A percentile compares a stretch with the other conserved stretches of the same genome.
phyloP scores from a whole-genome alignment of 352 stramenopile genomes.

The Phytopythium helicoides region DNA sequence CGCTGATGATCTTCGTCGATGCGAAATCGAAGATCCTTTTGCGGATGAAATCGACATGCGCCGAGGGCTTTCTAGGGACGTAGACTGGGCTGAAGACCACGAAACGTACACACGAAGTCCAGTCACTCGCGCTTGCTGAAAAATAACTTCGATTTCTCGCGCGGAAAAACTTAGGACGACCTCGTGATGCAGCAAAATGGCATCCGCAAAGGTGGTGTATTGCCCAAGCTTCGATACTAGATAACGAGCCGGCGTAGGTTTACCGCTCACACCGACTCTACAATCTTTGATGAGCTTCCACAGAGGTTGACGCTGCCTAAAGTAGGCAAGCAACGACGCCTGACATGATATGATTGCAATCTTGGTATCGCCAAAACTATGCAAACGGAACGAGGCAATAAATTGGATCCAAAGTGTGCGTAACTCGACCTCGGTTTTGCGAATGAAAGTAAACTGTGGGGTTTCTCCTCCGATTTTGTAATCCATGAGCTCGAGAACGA shows the following conservation, averaged over 20 bases:
- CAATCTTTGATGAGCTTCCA: constrained; percentile 44
- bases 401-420: constrained; percentile 20
- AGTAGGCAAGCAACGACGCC: constrained; percentile 16
- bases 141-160: constrained; percentile 28
- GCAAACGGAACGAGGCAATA: constrained; percentile 25
- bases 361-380: constrained; percentile 16
- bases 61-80: neutral
- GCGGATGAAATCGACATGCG: neutral
- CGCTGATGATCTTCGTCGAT: neutral
- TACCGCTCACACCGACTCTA: constrained; percentile 8
- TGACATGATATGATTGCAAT: constrained; percentile 28
- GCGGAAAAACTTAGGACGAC: constrained; percentile 28
- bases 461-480: too few relatives aligned
- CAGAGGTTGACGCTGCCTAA: constrained; percentile 20
- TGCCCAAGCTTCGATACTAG: constrained; percentile 20
- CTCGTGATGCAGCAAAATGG: constrained; percentile 29
- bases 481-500: too few relatives aligned
- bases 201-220: constrained; percentile 24
- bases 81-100: neutral
- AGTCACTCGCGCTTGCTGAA: constrained; percentile 17
- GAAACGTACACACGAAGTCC: constrained; percentile 28
- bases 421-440: constrained; percentile 8
- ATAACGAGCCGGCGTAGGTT: constrained; percentile 1
- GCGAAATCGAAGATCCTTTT: constrained; percentile 3
- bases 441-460: neutral